A percentile compares a stretch with the other conserved stretches of the same genome.
These are phyloP conservation scores for Mortierella sp. DNA, from an alignment of 371 early-diverging fungal genomes.

Conservation along the genomic window DNA sequence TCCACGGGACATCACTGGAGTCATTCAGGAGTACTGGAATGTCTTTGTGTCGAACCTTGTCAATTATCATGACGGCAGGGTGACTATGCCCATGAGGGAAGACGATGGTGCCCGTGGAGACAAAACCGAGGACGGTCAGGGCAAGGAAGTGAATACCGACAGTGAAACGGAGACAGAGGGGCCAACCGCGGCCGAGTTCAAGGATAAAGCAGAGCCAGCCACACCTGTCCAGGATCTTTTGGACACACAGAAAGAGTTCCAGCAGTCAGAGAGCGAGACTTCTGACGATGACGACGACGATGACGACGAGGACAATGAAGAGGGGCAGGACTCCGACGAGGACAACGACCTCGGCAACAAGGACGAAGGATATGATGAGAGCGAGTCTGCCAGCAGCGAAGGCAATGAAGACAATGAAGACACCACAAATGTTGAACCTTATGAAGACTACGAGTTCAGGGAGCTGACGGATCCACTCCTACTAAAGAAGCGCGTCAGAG, in stretches of 20 bases:
- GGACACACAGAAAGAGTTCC: background rate
- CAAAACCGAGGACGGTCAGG: background rate
- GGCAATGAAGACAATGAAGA: constrained; percentile 4
- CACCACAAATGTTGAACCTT: background rate
- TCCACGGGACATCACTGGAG: constrained; percentile 33
- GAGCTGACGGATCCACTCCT: background rate
- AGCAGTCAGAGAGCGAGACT: constrained; percentile 21
- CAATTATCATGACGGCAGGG: background rate
- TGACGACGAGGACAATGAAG: constrained; percentile 1
- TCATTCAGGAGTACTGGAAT: constrained; percentile 45
- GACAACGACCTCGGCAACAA: background rate
- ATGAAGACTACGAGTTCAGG: background rate
- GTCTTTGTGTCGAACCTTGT: constrained; percentile 9
- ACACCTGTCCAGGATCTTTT: background rate
- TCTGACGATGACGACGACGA: constrained; percentile 14
- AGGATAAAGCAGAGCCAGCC: constrained; percentile 16
- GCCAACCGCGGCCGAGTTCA: constrained; percentile 2
- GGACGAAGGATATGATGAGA: background rate
- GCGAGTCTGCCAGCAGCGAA: background rate
- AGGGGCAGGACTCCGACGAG: background rate
- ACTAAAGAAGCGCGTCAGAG: background rate
- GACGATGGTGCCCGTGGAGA: background rate
- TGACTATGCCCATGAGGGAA: background rate
- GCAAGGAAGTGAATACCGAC: background rate
- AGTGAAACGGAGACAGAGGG: background rate